phyloP scores from a whole-genome alignment of 2,329 filamentous ascomycete genomes.

The Alternaria gaisen region DNA sequence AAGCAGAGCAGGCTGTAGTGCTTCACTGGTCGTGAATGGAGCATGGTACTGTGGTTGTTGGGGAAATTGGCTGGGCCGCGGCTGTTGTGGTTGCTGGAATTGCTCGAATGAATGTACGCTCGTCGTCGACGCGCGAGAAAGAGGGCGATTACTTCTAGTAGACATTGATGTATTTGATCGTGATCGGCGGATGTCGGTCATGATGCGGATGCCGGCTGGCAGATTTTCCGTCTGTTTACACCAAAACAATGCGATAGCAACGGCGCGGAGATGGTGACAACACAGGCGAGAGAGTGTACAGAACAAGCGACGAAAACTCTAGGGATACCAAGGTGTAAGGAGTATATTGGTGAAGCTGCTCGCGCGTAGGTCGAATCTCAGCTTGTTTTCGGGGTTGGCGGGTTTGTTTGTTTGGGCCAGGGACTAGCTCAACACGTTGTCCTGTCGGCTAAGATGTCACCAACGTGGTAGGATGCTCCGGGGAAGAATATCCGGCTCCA shows the following conservation, averaged over 20 bases:
- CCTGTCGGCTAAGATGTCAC: slow-evolving; percentile 14
- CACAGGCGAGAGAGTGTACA: not conserved
- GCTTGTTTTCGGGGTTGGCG: slow-evolving; percentile 9
- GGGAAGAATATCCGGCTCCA: slow-evolving; percentile 30
- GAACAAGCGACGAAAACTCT: not conserved
- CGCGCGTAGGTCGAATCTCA: slow-evolving; percentile 8
- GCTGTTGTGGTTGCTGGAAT: slow-evolving; percentile 36
- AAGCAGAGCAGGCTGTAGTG: slow-evolving; percentile 44
- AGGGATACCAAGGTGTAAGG: not conserved
- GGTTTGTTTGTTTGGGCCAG: slow-evolving; percentile 30
- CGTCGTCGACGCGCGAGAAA: slow-evolving; percentile 60
- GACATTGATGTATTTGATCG: slow-evolving; percentile 58
- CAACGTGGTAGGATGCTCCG: slow-evolving; percentile 21
- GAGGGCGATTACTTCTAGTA: slow-evolving; percentile 55
- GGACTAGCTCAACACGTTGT: slow-evolving; percentile 21
- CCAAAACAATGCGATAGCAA: slow-evolving; percentile 43
- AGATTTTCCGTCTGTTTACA: slow-evolving; percentile 42
- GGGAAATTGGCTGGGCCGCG: slow-evolving; percentile 23
- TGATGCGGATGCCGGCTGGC: slow-evolving; percentile 32
- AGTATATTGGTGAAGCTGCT: slow-evolving; percentile 1
- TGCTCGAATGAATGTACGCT: slow-evolving; percentile 55
- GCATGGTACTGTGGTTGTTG: slow-evolving; percentile 41
- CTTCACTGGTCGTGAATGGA: slow-evolving; percentile 38
- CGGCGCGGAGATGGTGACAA: slow-evolving; percentile 13
- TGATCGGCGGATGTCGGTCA: slow-evolving; percentile 54